Evolutionary conservation across 371 early-diverging fungal species (phyloP), one percentile per base, ranked within the genome.

Genomic region (Capillidium heterosporum): DNA sequence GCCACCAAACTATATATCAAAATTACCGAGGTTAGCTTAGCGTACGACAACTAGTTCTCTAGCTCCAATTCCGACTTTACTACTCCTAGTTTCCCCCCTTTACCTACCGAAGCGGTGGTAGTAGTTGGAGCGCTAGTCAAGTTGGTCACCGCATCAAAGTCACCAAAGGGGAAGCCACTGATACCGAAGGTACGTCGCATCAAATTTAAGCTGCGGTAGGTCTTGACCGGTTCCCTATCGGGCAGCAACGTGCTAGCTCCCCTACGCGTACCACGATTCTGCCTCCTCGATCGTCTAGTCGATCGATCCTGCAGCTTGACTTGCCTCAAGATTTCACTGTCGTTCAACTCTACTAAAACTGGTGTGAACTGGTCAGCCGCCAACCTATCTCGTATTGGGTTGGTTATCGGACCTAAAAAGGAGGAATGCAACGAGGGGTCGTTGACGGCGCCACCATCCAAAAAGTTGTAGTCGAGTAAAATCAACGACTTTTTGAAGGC

Each of bases 261-360:
- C 24, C 84, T 74, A 15, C 84, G 80, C 49, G 87, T 73, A 46
- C 84, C 84, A 62, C 88, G 89, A 15, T 91, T 72, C 56, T 90
- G 71, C 64, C 88, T 89, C 26, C 89, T 31, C 2, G 27, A 32
- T 2, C 61, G 67, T 51, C 81, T 67, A 26, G 72, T 70, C 52
- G 85, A 87, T 51, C 91, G 69, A 63, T 92, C 86, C 21, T 80
- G 67, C 59, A 88, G 88, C 63, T 81, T 76, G 43, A 86, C 88
- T 60, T 86, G 69, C 32, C 80, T 77, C 49, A 84, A 87, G 19
- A 83, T 69, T 49, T 90, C 91, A 2, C 73, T 71, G 48, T 82
- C 82, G 0, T 80, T 73, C 56, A 88, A 60, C 52, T 82, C 77
- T 35, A 74, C 69, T 13, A 84, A 69, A 19, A 77, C 67, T 53